phyloP scores from a whole-genome alignment of 2,329 filamentous ascomycete genomes.

The Pseudogymnoascus sp. region DNA sequence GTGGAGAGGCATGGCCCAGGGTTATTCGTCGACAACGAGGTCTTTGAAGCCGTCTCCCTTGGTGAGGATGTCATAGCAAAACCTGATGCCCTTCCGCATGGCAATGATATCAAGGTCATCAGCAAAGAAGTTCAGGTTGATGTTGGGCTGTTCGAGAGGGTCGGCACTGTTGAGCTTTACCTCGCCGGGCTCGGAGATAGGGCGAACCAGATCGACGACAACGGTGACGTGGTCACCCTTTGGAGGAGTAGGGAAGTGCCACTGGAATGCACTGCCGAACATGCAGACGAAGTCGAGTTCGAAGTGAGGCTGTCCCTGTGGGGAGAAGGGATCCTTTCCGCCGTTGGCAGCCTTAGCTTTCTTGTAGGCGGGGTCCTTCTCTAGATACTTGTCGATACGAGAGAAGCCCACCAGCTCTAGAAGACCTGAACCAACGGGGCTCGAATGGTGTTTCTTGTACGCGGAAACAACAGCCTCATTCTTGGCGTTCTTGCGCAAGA shows the following conservation, averaged over 20 bases:
- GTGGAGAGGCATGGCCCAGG: constrained; percentile 50
- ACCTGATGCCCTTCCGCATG: constrained; percentile 45
- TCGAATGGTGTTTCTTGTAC: too few relatives aligned
- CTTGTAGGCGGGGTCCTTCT: constrained; percentile 40
- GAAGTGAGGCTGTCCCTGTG: constrained; percentile 50
- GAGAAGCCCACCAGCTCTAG: constrained; percentile 48
- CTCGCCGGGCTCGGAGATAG: constrained; percentile 34
- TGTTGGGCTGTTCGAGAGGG: constrained; percentile 27
- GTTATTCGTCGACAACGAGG: constrained; percentile 45
- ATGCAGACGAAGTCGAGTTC: constrained; percentile 54
- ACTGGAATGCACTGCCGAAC: constrained; percentile 44
- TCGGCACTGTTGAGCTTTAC: constrained; percentile 35
- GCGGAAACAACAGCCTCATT: constrained; percentile 37
- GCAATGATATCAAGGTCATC: constrained; percentile 44
- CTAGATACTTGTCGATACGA: constrained; percentile 46
- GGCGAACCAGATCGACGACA: constrained; percentile 43
- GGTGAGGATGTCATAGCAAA: constrained; percentile 38
- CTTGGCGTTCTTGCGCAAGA: constrained; percentile 29
- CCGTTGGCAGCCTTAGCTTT: constrained; percentile 34
- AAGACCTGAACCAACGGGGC: constrained; percentile 33
- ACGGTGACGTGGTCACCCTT: constrained; percentile 47
- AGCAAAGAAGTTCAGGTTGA: constrained; percentile 37
- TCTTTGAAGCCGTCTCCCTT: constrained; percentile 49
- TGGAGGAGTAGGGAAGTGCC: constrained; percentile 33
- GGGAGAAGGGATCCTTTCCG: constrained; percentile 44